phyloP scores from a whole-genome alignment of 2,329 filamentous ascomycete species.

The Aspergillus bombycis region DNA sequence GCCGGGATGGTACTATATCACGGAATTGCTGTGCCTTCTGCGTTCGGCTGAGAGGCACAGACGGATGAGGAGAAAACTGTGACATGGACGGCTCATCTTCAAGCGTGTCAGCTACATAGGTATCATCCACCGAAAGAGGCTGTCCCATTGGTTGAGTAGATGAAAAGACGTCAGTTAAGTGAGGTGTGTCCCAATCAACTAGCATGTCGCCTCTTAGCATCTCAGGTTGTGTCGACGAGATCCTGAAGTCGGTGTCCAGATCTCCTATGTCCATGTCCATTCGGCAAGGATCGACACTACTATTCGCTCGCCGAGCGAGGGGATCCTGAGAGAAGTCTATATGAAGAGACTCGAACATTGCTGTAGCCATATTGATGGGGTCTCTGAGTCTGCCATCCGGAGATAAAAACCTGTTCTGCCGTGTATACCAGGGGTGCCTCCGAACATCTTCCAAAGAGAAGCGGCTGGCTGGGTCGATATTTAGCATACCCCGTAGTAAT shows the following conservation, averaged over 20 bases:
- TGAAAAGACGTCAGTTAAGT: conserved; percentile 50
- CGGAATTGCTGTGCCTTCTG: conserved; percentile 86
- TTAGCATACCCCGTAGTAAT: conserved; percentile 90
- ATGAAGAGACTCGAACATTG: conserved; percentile 87
- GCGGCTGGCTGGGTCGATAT: conserved; percentile 70
- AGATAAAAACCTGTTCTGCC: conserved; percentile 75
- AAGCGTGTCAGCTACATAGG: conserved; percentile 63
- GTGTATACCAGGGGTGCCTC: conserved; percentile 92
- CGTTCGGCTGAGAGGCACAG: conserved; percentile 80
- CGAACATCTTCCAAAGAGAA: conserved; percentile 87
- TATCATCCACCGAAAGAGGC: conserved; percentile 36
- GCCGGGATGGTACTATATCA: conserved; percentile 86
- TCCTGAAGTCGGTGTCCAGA: conserved; percentile 48
- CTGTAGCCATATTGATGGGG: conserved; percentile 82
- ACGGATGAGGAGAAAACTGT: conserved; percentile 80
- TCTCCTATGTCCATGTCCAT: conserved; percentile 70
- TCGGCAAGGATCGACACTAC: conserved; percentile 48
- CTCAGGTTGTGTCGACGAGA: conserved; percentile 86
- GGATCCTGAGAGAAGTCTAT: conserved; percentile 81
- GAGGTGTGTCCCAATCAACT: conserved; percentile 87
- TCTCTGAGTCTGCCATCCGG: conserved; percentile 75
- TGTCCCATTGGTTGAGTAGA: conserved; percentile 52
- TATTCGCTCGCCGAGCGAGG: conserved; percentile 48
- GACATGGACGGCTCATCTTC: conserved; percentile 81
- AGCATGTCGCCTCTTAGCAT: conserved; percentile 71